Evolutionary conservation across 2,329 filamentous ascomycete species (phyloP).

Genomic region (Penicillium brevicompactum): DNA sequence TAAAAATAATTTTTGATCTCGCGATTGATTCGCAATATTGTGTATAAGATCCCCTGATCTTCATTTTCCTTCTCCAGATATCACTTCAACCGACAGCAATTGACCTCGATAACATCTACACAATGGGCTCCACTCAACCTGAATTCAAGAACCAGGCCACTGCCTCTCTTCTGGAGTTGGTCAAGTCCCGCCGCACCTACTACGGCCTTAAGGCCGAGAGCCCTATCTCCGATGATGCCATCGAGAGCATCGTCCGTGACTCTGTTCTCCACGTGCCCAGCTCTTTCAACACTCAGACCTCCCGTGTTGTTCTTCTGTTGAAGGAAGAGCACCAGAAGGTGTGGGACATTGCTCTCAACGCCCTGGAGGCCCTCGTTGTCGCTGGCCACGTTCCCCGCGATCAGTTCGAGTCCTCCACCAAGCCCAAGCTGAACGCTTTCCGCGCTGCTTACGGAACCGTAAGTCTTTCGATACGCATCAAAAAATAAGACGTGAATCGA

Average conservation of each 20-base stretch:
- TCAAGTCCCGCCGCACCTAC: conserved; percentile 34
- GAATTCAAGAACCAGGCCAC: conserved; percentile 38
- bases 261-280: conserved; percentile 70
- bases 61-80: background rate
- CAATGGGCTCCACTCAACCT: conserved; percentile 39
- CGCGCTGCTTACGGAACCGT: conserved; percentile 74
- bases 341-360: conserved; percentile 75
- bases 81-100: background rate
- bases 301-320: conserved; percentile 75
- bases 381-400: conserved; percentile 57
- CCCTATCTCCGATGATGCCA: conserved; percentile 35
- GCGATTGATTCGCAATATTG: background rate
- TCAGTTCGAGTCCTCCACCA: conserved; percentile 48
- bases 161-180: conserved; percentile 32
- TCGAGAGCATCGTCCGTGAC: conserved; percentile 32
- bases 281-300: conserved; percentile 85
- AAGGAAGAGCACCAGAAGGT: conserved; percentile 84
- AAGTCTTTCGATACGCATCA: conserved; percentile 36
- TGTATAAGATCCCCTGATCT: background rate
- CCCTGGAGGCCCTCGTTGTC: conserved; percentile 49
- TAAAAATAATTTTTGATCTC: background rate
- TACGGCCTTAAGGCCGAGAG: conserved; percentile 36
- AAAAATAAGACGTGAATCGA: no score
- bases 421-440: conserved; percentile 60
- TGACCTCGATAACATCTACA: conserved; percentile 31